phyloP scores from a whole-genome alignment of 441 rosid species.

The Iberis amara region DNA sequence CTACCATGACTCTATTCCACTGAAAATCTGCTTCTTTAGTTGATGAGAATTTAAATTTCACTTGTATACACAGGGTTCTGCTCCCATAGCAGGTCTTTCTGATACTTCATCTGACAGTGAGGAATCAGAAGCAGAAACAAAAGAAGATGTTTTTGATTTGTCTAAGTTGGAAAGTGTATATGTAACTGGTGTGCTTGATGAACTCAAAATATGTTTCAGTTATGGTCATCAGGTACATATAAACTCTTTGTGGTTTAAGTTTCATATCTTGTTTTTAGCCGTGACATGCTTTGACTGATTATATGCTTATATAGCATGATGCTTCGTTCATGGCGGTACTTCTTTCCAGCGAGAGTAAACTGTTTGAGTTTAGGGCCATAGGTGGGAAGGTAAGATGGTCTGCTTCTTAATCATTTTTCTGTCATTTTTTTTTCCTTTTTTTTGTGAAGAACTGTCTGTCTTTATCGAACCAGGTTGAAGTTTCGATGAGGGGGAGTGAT shows the following conservation, averaged over 20 bases:
- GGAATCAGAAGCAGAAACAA: conserved; percentile 60
- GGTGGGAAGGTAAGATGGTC: conserved; percentile 80
- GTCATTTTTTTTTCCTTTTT: conserved; percentile 22
- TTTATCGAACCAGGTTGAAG: conserved; percentile 62
- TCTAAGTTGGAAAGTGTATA: conserved; percentile 59
- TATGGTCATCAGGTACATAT: conserved; percentile 58
- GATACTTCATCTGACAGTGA: conserved; percentile 85
- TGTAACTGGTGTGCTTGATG: conserved; percentile 88
- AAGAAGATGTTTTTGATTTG: conserved; percentile 39
- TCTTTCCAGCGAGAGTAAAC: conserved; percentile 67
- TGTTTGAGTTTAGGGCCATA: conserved; percentile 84
- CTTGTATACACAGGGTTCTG: conserved; percentile 56
- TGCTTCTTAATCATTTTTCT: conserved; percentile 16
- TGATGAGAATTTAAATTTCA: conserved; percentile 9
- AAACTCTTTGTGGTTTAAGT: conserved; percentile 16
- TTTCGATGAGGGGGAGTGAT: conserved; percentile 72
- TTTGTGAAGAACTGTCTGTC: conserved; percentile 20
- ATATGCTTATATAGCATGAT: conserved; percentile 46
- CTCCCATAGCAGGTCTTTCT: conserved; percentile 76
- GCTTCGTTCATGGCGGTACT: conserved; percentile 65
- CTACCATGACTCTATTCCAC: conserved; percentile 6
- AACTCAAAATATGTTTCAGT: conserved; percentile 73
- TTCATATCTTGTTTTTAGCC: conserved; percentile 24
- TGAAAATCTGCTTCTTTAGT: conserved; percentile 9
- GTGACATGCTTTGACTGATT: conserved; percentile 31